A percentile compares a stretch with the other conserved stretches of the same genome.
Conservation (phyloP, 2,329 filamentous ascomycete genomes). For the Dactylellina leptospora region DNA sequence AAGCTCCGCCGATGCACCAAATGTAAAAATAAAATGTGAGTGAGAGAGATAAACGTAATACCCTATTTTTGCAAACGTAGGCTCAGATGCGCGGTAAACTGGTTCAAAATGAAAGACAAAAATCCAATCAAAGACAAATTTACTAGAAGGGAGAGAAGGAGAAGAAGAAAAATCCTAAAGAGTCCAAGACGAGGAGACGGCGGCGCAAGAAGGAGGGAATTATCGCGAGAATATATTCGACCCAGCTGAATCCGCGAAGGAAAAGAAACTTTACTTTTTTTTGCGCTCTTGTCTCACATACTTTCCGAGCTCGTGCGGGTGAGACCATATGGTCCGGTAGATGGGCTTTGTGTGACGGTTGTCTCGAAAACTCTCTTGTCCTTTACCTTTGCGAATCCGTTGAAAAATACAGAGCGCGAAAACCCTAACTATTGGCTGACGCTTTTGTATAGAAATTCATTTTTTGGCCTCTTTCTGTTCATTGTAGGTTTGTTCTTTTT, state of each 20-base stretch:
- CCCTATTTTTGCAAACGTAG: slow-evolving; percentile 26
- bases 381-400: slow-evolving; percentile 28
- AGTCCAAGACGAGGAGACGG: slow-evolving; percentile 32
- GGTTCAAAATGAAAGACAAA: slow-evolving; percentile 15
- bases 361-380: slow-evolving; percentile 38
- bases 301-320: slow-evolving; percentile 47
- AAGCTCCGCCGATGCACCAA: not conserved
- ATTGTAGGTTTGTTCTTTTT: not conserved
- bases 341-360: slow-evolving; percentile 44
- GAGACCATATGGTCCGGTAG: slow-evolving; percentile 26
- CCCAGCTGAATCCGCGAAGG: not conserved
- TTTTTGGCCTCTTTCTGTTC: not conserved
- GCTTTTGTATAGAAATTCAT: slow-evolving; percentile 18
- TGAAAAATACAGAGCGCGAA: not conserved
- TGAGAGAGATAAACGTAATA: slow-evolving; percentile 25
- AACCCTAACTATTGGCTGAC: slow-evolving; percentile 32
- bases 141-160: slow-evolving; percentile 14
- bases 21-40: not conserved
- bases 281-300: slow-evolving; percentile 34
- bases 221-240: slow-evolving; percentile 48
- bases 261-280: slow-evolving; percentile 20
- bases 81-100: not conserved
- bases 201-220: slow-evolving; percentile 51
- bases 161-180: slow-evolving; percentile 1
- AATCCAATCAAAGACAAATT: slow-evolving; percentile 16